Base-by-base conservation (phyloP, 2,329 filamentous ascomycete genomes). In the Diaporthe helianthi region DNA sequence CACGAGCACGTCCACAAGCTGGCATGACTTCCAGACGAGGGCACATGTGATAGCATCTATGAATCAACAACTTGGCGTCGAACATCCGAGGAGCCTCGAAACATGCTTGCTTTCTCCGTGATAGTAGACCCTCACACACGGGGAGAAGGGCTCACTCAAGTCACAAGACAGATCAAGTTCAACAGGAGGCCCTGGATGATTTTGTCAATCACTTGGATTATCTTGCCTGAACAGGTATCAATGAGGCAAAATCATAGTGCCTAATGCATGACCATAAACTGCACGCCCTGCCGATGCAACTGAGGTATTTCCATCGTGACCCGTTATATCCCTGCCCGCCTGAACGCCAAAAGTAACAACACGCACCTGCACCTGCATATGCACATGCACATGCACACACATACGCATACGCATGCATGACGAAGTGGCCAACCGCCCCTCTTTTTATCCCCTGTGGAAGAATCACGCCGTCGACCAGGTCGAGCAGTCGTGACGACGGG, bases 221-320 rank as follows among this genome's bases (percentile, higher is more conserved):
- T 63, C 58, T 47, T 49, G 58, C 58, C 58, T 49, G 58, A 29
- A 49, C 58, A 63, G 58, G 58, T 63, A 63, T 63, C 58, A 63
- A 63, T 49, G 58, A 63, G 58, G 58, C 58, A 63, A 49, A 60
- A 33, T 29, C 58, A 36, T 49, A 33, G 44, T 63, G 58, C 58
- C 58, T 63, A 63, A 63, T 63, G 58, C 58, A 63, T 63, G 44
- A 63, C 58, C 58, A 63, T 63, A 63, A 63, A 63, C 58, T 63
- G 58, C 58, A 63, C 58, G 58, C 58, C 58, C 58, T 63, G 58
- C 58, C 58, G 58, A 63, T 63, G 58, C 58, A 49, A 63, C 58
- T 63, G 58, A 63, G 58, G 58, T 63, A 63, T 63, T 63, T 63
- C 58, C 58, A 63, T 63, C 58, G 58, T 63, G 58, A 63, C 29